Evolutionary conservation across 1,284 basidiomycete species (phyloP).

Genomic region (Filobasidium uniguttulatum): DNA sequence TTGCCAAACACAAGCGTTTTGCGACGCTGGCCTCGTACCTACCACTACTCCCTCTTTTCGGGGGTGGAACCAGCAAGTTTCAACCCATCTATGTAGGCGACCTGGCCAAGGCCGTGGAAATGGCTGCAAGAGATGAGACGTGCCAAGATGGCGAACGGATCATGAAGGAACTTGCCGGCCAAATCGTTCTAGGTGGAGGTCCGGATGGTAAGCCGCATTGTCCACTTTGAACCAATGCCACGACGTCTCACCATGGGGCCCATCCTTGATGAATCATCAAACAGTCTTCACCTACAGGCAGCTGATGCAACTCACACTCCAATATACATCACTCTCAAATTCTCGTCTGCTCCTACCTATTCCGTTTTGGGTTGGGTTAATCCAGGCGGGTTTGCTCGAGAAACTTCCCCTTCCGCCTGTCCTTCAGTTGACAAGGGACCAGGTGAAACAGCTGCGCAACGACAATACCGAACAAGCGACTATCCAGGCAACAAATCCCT

Average conservation of each 20-base stretch:
- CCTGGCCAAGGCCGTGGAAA: conserved; percentile 47
- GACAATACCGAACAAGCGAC: conserved; percentile 45
- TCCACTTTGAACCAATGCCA: not conserved
- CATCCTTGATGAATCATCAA: not conserved
- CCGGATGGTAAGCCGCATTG: conserved; percentile 49
- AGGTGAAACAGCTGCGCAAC: conserved; percentile 48
- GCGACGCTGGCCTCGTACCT: conserved; percentile 46
- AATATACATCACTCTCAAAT: conserved; percentile 40
- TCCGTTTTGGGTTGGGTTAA: conserved; percentile 47
- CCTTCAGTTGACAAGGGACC: conserved; percentile 52
- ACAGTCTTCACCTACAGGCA: conserved; percentile 52
- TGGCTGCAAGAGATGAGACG: conserved; percentile 42
- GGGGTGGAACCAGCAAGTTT: conserved; percentile 50
- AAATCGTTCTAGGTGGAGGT: conserved; percentile 54
- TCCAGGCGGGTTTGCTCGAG: conserved; percentile 51
- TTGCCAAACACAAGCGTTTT: conserved; percentile 44
- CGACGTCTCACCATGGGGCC: too few species aligned
- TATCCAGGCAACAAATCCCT: conserved; percentile 10
- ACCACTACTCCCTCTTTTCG: conserved; percentile 58
- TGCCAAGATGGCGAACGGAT: conserved; percentile 24
- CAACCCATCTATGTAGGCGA: conserved; percentile 59
- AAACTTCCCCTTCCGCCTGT: conserved; percentile 46
- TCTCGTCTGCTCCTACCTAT: conserved; percentile 47
- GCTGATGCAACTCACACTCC: conserved; percentile 50
- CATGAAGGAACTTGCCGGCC: conserved; percentile 41